Evolutionary conservation across 176 grass and related monocot species (phyloP).

Genomic region (Leersia perrieri): DNA sequence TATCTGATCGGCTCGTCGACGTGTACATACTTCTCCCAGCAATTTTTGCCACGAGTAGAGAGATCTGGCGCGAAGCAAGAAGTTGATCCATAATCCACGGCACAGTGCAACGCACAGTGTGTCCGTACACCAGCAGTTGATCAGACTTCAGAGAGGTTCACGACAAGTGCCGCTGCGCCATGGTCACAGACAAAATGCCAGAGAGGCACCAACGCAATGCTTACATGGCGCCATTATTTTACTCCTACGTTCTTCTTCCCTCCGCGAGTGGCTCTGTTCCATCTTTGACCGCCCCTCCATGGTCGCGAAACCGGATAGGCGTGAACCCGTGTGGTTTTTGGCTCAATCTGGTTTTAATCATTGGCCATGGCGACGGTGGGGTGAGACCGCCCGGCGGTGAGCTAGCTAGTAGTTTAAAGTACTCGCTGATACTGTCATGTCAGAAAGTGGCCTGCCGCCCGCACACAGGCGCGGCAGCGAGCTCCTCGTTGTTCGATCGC

Average conservation of each 20-base stretch:
- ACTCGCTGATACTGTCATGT: constrained; percentile 33
- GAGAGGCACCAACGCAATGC: neutral
- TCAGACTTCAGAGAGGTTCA: neutral
- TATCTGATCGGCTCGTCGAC: neutral
- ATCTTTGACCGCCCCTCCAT: constrained; percentile 26
- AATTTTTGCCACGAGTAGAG: too few relatives aligned
- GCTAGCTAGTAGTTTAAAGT: too few relatives aligned
- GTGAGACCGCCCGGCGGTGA: neutral
- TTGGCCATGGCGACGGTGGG: neutral
- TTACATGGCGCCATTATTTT: neutral
- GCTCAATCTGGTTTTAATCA: constrained; percentile 31
- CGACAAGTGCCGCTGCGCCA: constrained; percentile 29
- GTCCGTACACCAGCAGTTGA: constrained; percentile 9
- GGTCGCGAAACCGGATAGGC: neutral
- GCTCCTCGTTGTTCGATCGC: neutral
- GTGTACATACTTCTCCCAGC: too few relatives aligned
- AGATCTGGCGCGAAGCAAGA: neutral
- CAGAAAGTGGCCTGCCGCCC: constrained; percentile 4
- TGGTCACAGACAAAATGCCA: neutral
- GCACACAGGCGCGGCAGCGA: neutral
- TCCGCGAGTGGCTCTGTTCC: neutral
- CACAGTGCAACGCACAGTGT: neutral
- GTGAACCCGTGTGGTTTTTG: neutral
- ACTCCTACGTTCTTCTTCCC: too few relatives aligned
- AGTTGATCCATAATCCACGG: neutral